Percentiles rank a stretch among this genome's conserved stretches.
phyloP scores from a whole-genome alignment of 1,284 basidiomycete species.

The Pholiota adiposa region DNA sequence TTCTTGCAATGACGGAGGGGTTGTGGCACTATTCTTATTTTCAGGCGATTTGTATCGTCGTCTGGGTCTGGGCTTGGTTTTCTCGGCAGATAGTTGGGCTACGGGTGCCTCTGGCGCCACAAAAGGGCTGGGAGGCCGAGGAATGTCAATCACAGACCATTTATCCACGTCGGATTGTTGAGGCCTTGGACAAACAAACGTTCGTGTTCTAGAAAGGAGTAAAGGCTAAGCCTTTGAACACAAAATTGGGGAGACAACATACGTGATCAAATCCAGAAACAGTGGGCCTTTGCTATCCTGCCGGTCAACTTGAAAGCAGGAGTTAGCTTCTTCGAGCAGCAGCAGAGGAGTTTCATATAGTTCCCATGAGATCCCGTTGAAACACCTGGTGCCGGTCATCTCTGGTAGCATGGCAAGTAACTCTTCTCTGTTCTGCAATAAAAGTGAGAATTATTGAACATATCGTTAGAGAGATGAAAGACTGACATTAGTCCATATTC shows the following conservation, averaged over 20 bases:
- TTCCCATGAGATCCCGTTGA: slow-evolving; percentile 38
- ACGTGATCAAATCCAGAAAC: slow-evolving; percentile 25
- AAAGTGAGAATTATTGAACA: background rate
- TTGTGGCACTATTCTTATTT: too few species aligned
- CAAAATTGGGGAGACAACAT: background rate
- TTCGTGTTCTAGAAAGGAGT: background rate
- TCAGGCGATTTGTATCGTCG: background rate
- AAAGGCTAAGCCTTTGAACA: background rate
- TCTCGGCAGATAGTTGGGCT: background rate
- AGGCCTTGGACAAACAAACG: slow-evolving; percentile 5
- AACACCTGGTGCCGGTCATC: slow-evolving; percentile 30
- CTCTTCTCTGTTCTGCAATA: slow-evolving; percentile 34
- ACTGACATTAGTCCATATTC: slow-evolving; percentile 21
- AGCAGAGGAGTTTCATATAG: slow-evolving; percentile 36
- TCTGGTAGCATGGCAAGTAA: slow-evolving; percentile 35
- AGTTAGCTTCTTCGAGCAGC: slow-evolving; percentile 30
- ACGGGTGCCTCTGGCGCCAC: background rate
- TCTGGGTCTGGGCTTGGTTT: background rate
- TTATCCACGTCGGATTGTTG: background rate
- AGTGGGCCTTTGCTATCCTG: slow-evolving; percentile 12
- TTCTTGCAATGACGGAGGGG: too few species aligned
- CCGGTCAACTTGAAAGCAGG: slow-evolving; percentile 16
- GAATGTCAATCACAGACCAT: background rate
- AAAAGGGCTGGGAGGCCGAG: background rate
- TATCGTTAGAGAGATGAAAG: background rate